These are phyloP conservation scores for Ophiocordyceps camponoti-leonardi DNA, from an alignment of 2,329 filamentous ascomycete genomes.

Conservation along the genomic window DNA sequence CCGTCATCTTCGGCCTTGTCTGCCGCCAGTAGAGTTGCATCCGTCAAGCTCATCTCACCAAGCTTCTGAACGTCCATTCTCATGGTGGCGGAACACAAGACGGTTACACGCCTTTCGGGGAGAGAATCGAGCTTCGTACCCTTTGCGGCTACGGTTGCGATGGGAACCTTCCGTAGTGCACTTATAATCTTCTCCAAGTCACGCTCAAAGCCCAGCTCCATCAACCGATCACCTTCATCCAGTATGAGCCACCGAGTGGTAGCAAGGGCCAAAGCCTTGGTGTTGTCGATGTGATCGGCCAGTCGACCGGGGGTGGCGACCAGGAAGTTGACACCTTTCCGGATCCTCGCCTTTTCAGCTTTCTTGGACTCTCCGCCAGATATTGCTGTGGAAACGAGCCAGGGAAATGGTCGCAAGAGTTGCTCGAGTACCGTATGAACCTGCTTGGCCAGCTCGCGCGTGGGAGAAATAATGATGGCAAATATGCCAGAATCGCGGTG, in stretches of 20 bases:
- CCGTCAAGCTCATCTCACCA: conserved; percentile 86
- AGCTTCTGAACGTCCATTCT: conserved; percentile 93
- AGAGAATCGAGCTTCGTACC: conserved; percentile 43
- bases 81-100: conserved; percentile 93
- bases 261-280: conserved; percentile 71
- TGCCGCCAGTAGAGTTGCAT: conserved; percentile 73
- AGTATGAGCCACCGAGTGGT: conserved; percentile 87
- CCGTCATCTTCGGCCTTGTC: conserved; percentile 30
- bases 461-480: conserved; percentile 85
- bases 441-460: conserved; percentile 85
- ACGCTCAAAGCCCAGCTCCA: conserved; percentile 95
- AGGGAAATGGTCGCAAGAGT: conserved; percentile 74
- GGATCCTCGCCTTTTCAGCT: conserved; percentile 77
- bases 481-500: conserved; percentile 81
- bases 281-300: conserved; percentile 84
- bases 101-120: conserved; percentile 61
- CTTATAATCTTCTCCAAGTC: conserved; percentile 78
- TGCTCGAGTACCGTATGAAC: conserved; percentile 77
- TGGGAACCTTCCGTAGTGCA: conserved; percentile 49
- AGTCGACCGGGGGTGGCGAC: conserved; percentile 87
- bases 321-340: conserved; percentile 90
- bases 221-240: conserved; percentile 92
- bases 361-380: conserved; percentile 53
- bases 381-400: conserved; percentile 82
- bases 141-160: conserved; percentile 42